A percentile compares a stretch with the other conserved stretches of the same genome.
Evolutionary conservation across 345 rosid genomes (phyloP).

Genomic region (Eucalyptus cladocalyx): DNA sequence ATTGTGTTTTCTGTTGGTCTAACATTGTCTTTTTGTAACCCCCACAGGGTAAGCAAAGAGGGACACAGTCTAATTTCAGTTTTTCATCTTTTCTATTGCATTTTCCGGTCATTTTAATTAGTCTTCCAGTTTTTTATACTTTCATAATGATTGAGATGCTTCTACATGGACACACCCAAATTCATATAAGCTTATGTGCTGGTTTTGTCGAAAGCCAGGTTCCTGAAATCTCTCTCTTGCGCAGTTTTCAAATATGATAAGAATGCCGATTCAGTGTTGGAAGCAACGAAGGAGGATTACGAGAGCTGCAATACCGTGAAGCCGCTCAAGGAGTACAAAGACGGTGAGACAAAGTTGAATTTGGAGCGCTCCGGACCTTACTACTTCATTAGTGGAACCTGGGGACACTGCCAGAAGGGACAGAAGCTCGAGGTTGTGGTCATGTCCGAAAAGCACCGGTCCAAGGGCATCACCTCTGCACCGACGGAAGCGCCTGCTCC

Average conservation of each 20-base stretch:
- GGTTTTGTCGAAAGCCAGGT: background rate
- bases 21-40: background rate
- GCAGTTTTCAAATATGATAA: conserved; percentile 32
- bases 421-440: conserved; percentile 36
- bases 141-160: background rate
- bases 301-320: conserved; percentile 23
- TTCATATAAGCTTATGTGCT: background rate
- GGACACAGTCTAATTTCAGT: background rate
- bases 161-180: background rate
- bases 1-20: background rate
- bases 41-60: background rate
- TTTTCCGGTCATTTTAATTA: background rate
- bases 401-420: conserved; percentile 33
- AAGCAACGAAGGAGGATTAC: conserved; percentile 37
- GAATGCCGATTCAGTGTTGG: conserved; percentile 35
- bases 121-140: background rate
- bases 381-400: conserved; percentile 55
- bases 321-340: conserved; percentile 20
- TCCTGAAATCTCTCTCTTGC: background rate
- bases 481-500: background rate
- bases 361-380: conserved; percentile 27
- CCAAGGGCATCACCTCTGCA: background rate
- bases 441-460: conserved; percentile 9
- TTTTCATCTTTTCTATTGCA: background rate
- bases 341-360: conserved; percentile 29